Conservation (phyloP, 768 basidiomycete genomes). For the Russula griseocarnosa region DNA sequence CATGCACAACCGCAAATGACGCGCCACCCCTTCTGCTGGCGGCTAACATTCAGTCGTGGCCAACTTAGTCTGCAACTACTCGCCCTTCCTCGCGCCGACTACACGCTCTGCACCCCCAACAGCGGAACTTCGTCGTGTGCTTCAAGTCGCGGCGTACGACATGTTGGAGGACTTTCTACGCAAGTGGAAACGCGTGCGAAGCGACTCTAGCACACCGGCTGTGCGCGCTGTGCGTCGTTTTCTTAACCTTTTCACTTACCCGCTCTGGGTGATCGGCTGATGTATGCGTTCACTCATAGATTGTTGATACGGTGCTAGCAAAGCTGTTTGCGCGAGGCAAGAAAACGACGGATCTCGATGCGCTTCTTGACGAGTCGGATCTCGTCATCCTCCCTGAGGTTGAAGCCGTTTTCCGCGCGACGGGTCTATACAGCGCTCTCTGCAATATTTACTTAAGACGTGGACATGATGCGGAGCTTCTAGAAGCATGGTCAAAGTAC, state of each 20-base stretch:
- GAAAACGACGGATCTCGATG: conserved; percentile 58
- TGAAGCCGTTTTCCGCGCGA: conserved; percentile 50
- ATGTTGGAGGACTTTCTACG: conserved; percentile 72
- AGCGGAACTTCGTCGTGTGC: conserved; percentile 58
- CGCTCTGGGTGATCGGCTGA: not conserved
- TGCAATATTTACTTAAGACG: conserved; percentile 56
- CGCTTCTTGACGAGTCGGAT: conserved; percentile 53
- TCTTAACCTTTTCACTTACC: not conserved
- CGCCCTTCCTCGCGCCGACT: conserved; percentile 73
- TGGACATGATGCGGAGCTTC: conserved; percentile 56
- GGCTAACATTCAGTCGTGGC: conserved; percentile 77
- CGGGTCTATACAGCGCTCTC: conserved; percentile 56
- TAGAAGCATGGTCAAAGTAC: conserved; percentile 67
- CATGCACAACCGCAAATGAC: conserved; percentile 31
- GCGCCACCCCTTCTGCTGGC: conserved; percentile 43
- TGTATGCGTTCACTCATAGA: conserved; percentile 37
- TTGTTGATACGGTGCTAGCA: conserved; percentile 78
- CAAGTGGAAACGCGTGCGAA: conserved; percentile 51
- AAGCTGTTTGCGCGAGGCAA: conserved; percentile 64
- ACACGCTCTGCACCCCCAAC: conserved; percentile 67
- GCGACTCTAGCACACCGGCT: conserved; percentile 34
- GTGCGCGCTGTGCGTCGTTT: conserved; percentile 29
- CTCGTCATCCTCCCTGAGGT: conserved; percentile 56
- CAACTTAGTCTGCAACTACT: conserved; percentile 91
- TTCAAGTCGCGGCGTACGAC: conserved; percentile 61